phyloP scores from a whole-genome alignment of 2,329 filamentous ascomycete genomes.

The Pestalotiopsis sp. region DNA sequence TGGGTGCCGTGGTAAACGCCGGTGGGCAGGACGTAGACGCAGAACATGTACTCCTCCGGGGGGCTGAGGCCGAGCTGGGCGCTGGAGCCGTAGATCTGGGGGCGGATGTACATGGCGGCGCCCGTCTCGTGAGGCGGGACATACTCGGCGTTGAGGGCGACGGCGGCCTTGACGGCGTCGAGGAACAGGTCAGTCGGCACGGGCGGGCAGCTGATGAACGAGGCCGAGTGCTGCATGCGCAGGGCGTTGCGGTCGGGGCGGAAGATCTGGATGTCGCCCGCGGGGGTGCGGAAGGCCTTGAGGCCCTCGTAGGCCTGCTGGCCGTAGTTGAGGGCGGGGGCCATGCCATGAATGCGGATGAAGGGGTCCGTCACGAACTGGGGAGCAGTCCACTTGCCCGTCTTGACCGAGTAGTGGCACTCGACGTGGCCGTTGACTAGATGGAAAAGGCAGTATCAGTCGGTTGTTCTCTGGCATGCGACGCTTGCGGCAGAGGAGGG shows the following conservation, averaged over 20 bases:
- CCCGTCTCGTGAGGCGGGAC: slow-evolving; percentile 89
- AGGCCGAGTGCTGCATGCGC: slow-evolving; percentile 82
- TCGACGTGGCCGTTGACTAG: slow-evolving; percentile 93
- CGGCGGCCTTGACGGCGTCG: slow-evolving; percentile 74
- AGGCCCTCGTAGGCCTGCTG: slow-evolving; percentile 98
- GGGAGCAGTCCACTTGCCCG: slow-evolving; percentile 75
- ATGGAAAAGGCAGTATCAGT: neutral
- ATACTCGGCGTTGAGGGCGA: slow-evolving; percentile 84
- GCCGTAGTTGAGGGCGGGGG: slow-evolving; percentile 92
- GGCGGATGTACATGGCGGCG: slow-evolving; percentile 89
- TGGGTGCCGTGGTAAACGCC: slow-evolving; percentile 91
- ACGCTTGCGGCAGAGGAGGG: neutral
- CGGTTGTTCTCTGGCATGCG: neutral
- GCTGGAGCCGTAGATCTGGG: slow-evolving; percentile 81
- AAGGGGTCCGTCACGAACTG: slow-evolving; percentile 80
- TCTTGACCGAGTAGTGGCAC: slow-evolving; percentile 75
- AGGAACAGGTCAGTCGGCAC: slow-evolving; percentile 78
- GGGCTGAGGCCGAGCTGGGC: slow-evolving; percentile 85
- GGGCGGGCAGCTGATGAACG: slow-evolving; percentile 78
- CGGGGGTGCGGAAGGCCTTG: slow-evolving; percentile 85
- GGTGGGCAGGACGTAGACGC: slow-evolving; percentile 86
- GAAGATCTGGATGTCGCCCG: slow-evolving; percentile 80
- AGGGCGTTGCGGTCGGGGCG: slow-evolving; percentile 80
- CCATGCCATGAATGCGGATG: slow-evolving; percentile 91
- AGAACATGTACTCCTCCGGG: slow-evolving; percentile 89